These are phyloP conservation scores for Phytophthora pisi DNA, from an alignment of 352 stramenopile genomes.

Conservation along the genomic window DNA sequence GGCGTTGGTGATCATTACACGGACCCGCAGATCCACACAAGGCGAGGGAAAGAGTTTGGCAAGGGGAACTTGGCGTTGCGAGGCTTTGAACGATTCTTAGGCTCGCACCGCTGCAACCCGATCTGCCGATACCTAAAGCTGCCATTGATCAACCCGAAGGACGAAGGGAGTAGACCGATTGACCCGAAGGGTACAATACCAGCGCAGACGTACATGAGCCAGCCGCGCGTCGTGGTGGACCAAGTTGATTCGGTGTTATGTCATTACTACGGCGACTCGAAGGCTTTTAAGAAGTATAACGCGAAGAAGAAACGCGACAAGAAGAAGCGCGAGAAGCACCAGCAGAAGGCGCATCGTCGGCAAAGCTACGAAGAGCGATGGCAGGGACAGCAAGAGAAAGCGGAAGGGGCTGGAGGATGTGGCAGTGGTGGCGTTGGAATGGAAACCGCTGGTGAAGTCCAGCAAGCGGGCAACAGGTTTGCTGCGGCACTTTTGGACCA, in stretches of 20 bases:
- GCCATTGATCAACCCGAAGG: slow-evolving; percentile 71
- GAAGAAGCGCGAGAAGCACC: slow-evolving; percentile 37
- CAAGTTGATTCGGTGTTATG: slow-evolving; percentile 68
- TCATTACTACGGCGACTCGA: slow-evolving; percentile 80
- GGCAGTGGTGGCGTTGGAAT: slow-evolving; percentile 14
- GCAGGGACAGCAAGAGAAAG: slow-evolving; percentile 23
- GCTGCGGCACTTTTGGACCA: slow-evolving; percentile 28
- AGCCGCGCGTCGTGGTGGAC: slow-evolving; percentile 58
- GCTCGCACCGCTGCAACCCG: slow-evolving; percentile 79
- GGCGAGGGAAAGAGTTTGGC: slow-evolving; percentile 79
- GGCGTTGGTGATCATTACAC: slow-evolving; percentile 95
- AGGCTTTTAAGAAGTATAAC: slow-evolving; percentile 69
- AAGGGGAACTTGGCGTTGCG: slow-evolving; percentile 78
- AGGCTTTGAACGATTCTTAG: slow-evolving; percentile 77
- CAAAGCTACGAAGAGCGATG: slow-evolving; percentile 13
- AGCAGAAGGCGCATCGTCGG: slow-evolving; percentile 16
- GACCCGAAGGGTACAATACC: slow-evolving; percentile 69
- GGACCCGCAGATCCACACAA: slow-evolving; percentile 94
- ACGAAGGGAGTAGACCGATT: slow-evolving; percentile 37
- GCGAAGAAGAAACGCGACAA: slow-evolving; percentile 48
- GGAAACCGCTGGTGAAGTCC: slow-evolving; percentile 10
- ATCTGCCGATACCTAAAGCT: slow-evolving; percentile 84
- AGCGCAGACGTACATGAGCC: slow-evolving; percentile 73
- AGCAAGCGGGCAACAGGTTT: slow-evolving; percentile 25
- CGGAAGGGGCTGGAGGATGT: slow-evolving; percentile 12